phyloP scores from a whole-genome alignment of 306 rosid species.

The Prunus salicina region DNA sequence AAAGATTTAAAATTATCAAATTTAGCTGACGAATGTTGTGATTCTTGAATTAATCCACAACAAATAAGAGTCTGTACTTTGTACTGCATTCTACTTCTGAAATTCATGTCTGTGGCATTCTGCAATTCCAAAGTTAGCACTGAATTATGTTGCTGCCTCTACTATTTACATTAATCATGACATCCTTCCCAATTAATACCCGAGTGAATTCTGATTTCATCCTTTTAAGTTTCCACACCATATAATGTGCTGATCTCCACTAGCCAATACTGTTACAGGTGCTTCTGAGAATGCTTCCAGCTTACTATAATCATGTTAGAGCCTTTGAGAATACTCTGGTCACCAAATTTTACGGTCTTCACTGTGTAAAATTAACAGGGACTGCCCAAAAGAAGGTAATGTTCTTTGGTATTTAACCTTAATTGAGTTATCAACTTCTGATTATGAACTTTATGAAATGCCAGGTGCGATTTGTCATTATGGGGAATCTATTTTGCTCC shows the following conservation, averaged over 20 bases:
- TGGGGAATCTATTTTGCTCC: slow-evolving; percentile 93
- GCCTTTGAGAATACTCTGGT: slow-evolving; percentile 85
- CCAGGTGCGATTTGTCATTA: slow-evolving; percentile 93
- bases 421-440: not conserved
- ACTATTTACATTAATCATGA: not conserved
- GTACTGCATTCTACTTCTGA: too few species aligned
- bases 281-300: slow-evolving; percentile 88
- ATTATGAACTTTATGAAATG: slow-evolving; percentile 10
- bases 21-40: not conserved
- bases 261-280: slow-evolving; percentile 50
- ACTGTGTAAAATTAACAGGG: slow-evolving; percentile 81
- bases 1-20: too few species aligned
- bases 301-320: slow-evolving; percentile 84
- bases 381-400: slow-evolving; percentile 82
- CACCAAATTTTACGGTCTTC: slow-evolving; percentile 86
- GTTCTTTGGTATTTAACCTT: slow-evolving; percentile 8
- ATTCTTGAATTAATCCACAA: not conserved
- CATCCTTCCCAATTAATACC: not conserved
- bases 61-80: not conserved
- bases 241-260: slow-evolving; percentile 23
- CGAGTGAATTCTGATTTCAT: not conserved
- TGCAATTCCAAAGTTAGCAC: not conserved
- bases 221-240: slow-evolving; percentile 10
- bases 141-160: not conserved
- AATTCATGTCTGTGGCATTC: not conserved